Percentiles rank a stretch among this genome's conserved stretches.
Evolutionary conservation across 805 yeast genomes (phyloP).

Genomic region (Deakozyma indianensis): DNA sequence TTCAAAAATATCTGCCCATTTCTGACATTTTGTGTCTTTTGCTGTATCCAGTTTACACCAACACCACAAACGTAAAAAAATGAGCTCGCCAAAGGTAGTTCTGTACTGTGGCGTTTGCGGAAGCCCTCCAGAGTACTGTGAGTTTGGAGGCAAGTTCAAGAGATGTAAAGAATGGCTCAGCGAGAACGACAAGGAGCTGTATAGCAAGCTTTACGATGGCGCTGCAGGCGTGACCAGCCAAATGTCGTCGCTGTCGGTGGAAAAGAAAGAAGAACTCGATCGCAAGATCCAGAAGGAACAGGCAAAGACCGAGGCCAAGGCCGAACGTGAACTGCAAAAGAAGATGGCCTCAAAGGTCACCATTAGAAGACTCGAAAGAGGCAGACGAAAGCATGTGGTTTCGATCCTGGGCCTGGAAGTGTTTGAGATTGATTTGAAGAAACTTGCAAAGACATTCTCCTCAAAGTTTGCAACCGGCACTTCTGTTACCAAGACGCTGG

Average conservation of each 20-base stretch:
- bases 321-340: conserved; percentile 69
- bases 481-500: conserved; percentile 76
- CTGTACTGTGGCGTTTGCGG: conserved; percentile 7
- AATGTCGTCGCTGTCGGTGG: conserved; percentile 36
- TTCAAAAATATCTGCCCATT: too few species aligned
- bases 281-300: conserved; percentile 75
- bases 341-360: conserved; percentile 66
- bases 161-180: conserved; percentile 77
- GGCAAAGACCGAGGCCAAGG: conserved; percentile 51
- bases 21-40: too few species aligned
- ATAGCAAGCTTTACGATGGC: conserved; percentile 35
- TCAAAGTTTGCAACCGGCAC: conserved; percentile 95
- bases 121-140: conserved; percentile 45
- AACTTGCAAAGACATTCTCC: conserved; percentile 81
- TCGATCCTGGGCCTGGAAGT: conserved; percentile 82
- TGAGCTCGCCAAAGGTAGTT: conserved; percentile 12
- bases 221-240: conserved; percentile 1
- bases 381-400: conserved; percentile 75
- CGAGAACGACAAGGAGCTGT: conserved; percentile 43
- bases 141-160: conserved; percentile 67
- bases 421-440: conserved; percentile 78
- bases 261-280: conserved; percentile 69
- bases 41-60: too few species aligned
- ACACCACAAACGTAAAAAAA: too few species aligned
- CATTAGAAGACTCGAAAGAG: conserved; percentile 78